Evolutionary conservation across 2,329 filamentous ascomycete genomes (phyloP).

Genomic region (Canariomyces notabilis): DNA sequence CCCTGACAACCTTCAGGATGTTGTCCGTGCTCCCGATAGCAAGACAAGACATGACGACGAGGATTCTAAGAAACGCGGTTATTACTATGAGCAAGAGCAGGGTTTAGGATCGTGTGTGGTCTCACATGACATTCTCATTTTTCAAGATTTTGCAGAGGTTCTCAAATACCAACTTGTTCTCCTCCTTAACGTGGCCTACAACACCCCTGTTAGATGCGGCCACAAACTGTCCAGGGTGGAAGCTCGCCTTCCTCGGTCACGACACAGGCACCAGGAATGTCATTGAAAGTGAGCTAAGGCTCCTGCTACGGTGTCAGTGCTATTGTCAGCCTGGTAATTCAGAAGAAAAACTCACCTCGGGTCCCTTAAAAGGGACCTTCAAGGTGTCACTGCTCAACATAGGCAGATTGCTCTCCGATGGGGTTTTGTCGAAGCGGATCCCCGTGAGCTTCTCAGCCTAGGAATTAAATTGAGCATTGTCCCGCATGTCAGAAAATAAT

Average conservation of each 20-base stretch:
- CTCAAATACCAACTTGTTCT: constrained; percentile 41
- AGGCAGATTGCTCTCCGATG: constrained; percentile 9
- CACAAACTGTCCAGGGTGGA: neutral
- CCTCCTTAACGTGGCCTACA: constrained; percentile 35
- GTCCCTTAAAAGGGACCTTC: constrained; percentile 42
- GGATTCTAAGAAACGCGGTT: constrained; percentile 29
- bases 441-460: constrained; percentile 43
- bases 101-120: neutral
- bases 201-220: too few species aligned
- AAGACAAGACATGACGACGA: constrained; percentile 40
- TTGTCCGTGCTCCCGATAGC: constrained; percentile 37
- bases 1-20: constrained; percentile 34
- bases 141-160: constrained; percentile 42
- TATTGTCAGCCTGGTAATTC: neutral
- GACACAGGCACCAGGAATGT: constrained; percentile 51
- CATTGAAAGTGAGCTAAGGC: constrained; percentile 48
- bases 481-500: neutral
- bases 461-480: constrained; percentile 5
- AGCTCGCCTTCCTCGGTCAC: constrained; percentile 29
- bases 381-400: constrained; percentile 45
- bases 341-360: constrained; percentile 28
- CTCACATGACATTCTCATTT: constrained; percentile 42
- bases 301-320: constrained; percentile 23
- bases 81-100: neutral
- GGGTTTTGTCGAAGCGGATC: constrained; percentile 28